Evolutionary conservation across 2,329 filamentous ascomycete species (phyloP), one percentile per base, ranked within the genome.

Genomic region (Capronia epimyces): DNA sequence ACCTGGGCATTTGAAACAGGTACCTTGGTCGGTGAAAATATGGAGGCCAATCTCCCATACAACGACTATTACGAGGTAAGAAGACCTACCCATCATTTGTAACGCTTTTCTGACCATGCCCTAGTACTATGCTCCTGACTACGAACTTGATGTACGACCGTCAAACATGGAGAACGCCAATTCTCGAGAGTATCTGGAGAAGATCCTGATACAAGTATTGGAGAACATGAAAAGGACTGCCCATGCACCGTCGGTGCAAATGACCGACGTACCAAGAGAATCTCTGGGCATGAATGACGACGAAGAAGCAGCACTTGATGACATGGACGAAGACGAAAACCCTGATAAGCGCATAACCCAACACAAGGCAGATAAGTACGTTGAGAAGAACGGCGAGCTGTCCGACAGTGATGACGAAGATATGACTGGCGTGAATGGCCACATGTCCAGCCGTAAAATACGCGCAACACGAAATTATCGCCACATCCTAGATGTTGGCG

Each of bases 341-440:
- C 85, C 87, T 61, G 91, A 97, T 64, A 80, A 80, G 49, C 84
- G 91, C 21, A 82, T 84, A 69, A 94, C 89, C 0, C 80, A 93
- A 67, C 84, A 87, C 29, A 81, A 84, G 57, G 89, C 87, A 75
- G 91, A 97, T 57, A 83, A 89, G 67, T 83, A 80, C 43, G 78
- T 89, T 21, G 79, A 83, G 46, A 81, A 87, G 51, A 81, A 87
- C 6, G 87, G 86, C 60, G 91, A 96, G 65, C 81, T 90, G 37
- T 87, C 89, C 52, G 87, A 93, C 37, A 94, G 87, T 57, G 89
- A 95, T 54, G 89, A 95, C 53, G 91, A 97, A 62, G 89, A 95
- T 9, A 81, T 89, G 68, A 67, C 66, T 44, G 68, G 68, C 13
- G 80, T 86, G 49, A 81, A 86, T 3, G 86, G 86, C 60, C 90